These are phyloP conservation scores for Trametes meyenii DNA, from an alignment of 768 basidiomycete species.

Conservation along the genomic window DNA sequence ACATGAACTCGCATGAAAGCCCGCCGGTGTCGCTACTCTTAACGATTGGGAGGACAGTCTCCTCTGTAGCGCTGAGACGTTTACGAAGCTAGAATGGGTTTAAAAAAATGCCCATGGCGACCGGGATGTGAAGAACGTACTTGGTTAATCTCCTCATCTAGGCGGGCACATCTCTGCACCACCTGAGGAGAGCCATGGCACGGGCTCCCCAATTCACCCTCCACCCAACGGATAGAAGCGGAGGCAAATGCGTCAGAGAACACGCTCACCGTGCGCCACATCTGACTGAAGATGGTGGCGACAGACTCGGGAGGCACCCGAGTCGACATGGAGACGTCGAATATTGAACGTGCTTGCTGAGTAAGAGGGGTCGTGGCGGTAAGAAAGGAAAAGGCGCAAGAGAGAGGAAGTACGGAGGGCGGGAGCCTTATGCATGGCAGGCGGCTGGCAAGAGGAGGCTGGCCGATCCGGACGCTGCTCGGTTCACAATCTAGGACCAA, in stretches of 20 bases:
- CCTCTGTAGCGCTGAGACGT: conserved; percentile 1
- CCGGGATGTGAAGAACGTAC: neutral
- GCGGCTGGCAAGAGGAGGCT: neutral
- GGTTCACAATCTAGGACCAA: too few species aligned
- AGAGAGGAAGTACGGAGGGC: neutral
- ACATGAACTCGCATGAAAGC: conserved; percentile 11
- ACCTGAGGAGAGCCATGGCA: neutral
- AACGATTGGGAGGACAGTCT: conserved; percentile 4
- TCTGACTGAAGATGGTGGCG: conserved; percentile 3
- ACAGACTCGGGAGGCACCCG: neutral
- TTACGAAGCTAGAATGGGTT: neutral
- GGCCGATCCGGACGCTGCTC: too few species aligned
- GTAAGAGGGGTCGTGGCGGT: neutral
- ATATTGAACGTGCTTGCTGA: neutral
- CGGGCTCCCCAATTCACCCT: neutral
- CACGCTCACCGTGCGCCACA: conserved; percentile 8
- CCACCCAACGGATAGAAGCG: conserved; percentile 1
- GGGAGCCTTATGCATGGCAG: neutral
- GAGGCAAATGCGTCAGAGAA: conserved; percentile 1
- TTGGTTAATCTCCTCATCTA: conserved; percentile 1
- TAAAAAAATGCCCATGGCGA: neutral
- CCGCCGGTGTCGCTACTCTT: conserved; percentile 4
- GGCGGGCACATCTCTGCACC: conserved; percentile 6
- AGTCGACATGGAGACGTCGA: conserved; percentile 1
- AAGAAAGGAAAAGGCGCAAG: neutral